These are phyloP conservation scores for Hanseniaspora hatyaiensis DNA, from an alignment of 805 yeast genomes.

Conservation along the genomic window DNA sequence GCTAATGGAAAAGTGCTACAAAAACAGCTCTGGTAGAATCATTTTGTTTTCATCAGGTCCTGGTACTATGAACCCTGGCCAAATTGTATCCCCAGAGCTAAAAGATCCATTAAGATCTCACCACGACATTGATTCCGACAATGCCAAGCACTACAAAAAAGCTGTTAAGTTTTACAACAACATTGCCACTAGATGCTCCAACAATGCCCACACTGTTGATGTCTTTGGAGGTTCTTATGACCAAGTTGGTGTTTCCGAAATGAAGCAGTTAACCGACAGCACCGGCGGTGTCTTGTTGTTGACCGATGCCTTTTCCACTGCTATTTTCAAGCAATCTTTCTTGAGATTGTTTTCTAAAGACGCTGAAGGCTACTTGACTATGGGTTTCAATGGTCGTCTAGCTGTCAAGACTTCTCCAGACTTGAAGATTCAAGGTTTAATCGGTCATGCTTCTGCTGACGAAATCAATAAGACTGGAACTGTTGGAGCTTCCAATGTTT, in stretches of 20 bases:
- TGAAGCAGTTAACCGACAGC: conserved; percentile 71
- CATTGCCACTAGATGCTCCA: conserved; percentile 59
- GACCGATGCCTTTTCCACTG: conserved; percentile 87
- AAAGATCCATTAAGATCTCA: conserved; percentile 96
- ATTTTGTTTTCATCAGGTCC: conserved; percentile 91
- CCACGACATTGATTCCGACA: conserved; percentile 85
- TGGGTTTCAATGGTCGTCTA: conserved; percentile 82
- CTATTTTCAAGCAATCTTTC: conserved; percentile 86
- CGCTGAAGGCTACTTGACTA: conserved; percentile 69
- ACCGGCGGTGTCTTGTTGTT: conserved; percentile 86
- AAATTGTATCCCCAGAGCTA: conserved; percentile 80
- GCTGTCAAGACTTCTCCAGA: conserved; percentile 81
- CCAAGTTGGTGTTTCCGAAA: conserved; percentile 89
- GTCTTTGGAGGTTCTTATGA: conserved; percentile 92
- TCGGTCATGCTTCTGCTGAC: conserved; percentile 81
- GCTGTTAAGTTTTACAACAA: conserved; percentile 72
- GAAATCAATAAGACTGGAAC: conserved; percentile 32
- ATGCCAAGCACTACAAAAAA: conserved; percentile 75
- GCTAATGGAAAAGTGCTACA: conserved; percentile 67
- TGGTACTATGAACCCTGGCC: conserved; percentile 87
- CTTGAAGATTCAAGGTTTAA: conserved; percentile 79
- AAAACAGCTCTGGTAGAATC: conserved; percentile 78
- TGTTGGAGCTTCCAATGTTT: conserved; percentile 53
- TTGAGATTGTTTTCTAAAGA: conserved; percentile 80
- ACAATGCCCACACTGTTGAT: conserved; percentile 70